Conservation (phyloP, 495 filamentous ascomycete species). For the Lasiosphaeria hispida region DNA sequence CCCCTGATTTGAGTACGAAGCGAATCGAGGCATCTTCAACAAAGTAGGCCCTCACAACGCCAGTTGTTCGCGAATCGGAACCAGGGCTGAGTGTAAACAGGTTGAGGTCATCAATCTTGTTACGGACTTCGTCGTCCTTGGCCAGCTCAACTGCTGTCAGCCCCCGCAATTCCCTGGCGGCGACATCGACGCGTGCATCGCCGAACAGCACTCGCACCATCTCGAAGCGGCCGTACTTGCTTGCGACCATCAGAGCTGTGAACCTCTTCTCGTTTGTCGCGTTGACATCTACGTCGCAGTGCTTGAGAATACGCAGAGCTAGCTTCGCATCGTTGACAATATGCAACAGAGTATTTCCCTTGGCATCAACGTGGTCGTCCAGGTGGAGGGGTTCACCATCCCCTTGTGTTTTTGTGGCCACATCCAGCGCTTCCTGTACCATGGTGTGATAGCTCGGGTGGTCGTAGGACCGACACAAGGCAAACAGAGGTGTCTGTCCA, state of each 20-base stretch:
- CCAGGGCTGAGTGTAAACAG: slow-evolving; percentile 71
- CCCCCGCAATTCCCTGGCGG: slow-evolving; percentile 80
- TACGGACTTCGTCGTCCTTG: slow-evolving; percentile 96
- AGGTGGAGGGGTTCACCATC: slow-evolving; percentile 80
- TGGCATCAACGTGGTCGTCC: slow-evolving; percentile 88
- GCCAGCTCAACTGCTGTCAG: slow-evolving; percentile 95
- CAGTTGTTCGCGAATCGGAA: slow-evolving; percentile 78
- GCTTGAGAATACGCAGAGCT: slow-evolving; percentile 67
- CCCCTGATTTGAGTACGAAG: slow-evolving; percentile 90
- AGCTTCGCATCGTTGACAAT: slow-evolving; percentile 84
- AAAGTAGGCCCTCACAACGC: slow-evolving; percentile 94
- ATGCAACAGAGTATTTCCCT: slow-evolving; percentile 91
- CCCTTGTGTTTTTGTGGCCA: slow-evolving; percentile 69
- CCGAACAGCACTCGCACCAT: slow-evolving; percentile 85
- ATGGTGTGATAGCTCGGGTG: slow-evolving; percentile 81
- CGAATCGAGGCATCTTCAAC: slow-evolving; percentile 95
- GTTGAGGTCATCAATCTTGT: slow-evolving; percentile 90
- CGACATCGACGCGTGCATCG: slow-evolving; percentile 82
- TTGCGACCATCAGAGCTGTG: slow-evolving; percentile 97
- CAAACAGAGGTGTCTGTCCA: slow-evolving; percentile 94
- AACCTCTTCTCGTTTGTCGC: slow-evolving; percentile 94
- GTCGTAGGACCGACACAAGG: slow-evolving; percentile 92
- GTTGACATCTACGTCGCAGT: slow-evolving; percentile 91
- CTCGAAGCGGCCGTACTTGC: slow-evolving; percentile 94
- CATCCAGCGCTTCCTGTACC: slow-evolving; percentile 74